Percentiles rank a stretch among this genome's conserved stretches.
These are phyloP conservation scores for Candida vaughaniae DNA, from an alignment of 805 yeast genomes.

Conservation along the genomic window DNA sequence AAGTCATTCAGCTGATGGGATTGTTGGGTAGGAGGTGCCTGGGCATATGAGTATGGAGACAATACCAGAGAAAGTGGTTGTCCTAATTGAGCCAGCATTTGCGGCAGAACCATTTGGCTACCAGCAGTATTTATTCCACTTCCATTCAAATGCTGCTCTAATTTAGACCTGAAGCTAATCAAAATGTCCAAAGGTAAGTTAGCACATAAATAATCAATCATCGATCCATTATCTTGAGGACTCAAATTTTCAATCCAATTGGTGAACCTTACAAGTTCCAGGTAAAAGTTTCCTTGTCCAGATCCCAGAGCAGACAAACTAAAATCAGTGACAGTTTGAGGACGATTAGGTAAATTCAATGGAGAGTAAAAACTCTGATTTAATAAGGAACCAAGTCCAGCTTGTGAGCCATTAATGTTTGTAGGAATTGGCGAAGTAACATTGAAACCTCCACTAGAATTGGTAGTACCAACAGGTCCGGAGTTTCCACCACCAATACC, in stretches of 20 bases:
- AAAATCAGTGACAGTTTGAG: constrained; percentile 44
- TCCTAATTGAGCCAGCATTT: background rate
- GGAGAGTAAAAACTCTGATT: constrained; percentile 25
- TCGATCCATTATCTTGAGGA: constrained; percentile 51
- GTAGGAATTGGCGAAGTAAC: constrained; percentile 12
- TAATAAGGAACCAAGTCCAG: constrained; percentile 27
- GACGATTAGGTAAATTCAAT: constrained; percentile 35
- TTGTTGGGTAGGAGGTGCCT: background rate
- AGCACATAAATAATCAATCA: constrained; percentile 53
- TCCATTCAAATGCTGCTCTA: constrained; percentile 36
- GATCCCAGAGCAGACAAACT: constrained; percentile 11
- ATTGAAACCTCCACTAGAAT: no score
- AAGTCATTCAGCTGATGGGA: background rate
- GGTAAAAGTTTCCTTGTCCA: constrained; percentile 37
- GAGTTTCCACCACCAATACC: background rate
- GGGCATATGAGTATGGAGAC: constrained; percentile 3
- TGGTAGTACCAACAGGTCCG: background rate
- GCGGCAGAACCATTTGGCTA: background rate
- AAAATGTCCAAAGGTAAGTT: constrained; percentile 52
- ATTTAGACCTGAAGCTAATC: constrained; percentile 46
- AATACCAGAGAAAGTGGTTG: background rate
- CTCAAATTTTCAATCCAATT: constrained; percentile 51
- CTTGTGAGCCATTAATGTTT: constrained; percentile 13
- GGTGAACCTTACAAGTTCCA: constrained; percentile 50
- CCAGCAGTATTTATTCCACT: background rate